Evolutionary conservation across 2,329 filamentous ascomycete species (phyloP).

Genomic region (Zalaria obscura): DNA sequence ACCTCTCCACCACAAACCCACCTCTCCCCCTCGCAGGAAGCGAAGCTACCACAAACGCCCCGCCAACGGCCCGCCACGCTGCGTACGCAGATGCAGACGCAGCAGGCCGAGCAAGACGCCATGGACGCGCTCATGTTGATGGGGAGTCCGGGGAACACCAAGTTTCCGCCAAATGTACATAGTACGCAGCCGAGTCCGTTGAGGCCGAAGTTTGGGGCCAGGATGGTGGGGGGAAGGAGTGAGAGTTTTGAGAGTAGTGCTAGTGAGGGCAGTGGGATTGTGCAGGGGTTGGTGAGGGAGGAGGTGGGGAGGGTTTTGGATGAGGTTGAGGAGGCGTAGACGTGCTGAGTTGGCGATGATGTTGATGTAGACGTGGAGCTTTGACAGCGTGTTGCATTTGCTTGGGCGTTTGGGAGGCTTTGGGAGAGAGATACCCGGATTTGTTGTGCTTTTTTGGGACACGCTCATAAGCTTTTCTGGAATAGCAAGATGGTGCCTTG

Average conservation of each 20-base stretch:
- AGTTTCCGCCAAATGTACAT: background rate
- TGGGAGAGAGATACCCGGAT: too few relatives aligned
- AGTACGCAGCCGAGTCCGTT: background rate
- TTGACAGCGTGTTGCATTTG: too few relatives aligned
- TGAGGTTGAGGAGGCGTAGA: too few relatives aligned
- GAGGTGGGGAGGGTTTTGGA: too few relatives aligned
- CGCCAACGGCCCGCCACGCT: slow-evolving; percentile 32
- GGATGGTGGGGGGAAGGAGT: background rate
- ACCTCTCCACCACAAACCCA: slow-evolving; percentile 4
- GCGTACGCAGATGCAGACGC: slow-evolving; percentile 54
- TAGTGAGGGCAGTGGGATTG: too few relatives aligned
- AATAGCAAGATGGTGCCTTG: too few relatives aligned
- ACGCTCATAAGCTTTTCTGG: too few relatives aligned
- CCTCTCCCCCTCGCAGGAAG: slow-evolving; percentile 1
- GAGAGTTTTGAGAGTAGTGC: background rate
- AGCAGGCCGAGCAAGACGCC: slow-evolving; percentile 62
- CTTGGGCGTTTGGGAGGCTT: too few relatives aligned
- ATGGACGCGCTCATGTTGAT: slow-evolving; percentile 70
- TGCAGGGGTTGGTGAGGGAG: too few relatives aligned
- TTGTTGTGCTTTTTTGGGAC: too few relatives aligned
- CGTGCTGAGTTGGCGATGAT: too few relatives aligned
- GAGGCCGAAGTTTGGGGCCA: background rate
- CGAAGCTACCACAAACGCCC: slow-evolving; percentile 19
- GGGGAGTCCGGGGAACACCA: slow-evolving; percentile 22
- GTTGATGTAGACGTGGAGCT: too few relatives aligned